phyloP scores from a whole-genome alignment of 257 asterid genomes.

The Hygrophila difformis region DNA sequence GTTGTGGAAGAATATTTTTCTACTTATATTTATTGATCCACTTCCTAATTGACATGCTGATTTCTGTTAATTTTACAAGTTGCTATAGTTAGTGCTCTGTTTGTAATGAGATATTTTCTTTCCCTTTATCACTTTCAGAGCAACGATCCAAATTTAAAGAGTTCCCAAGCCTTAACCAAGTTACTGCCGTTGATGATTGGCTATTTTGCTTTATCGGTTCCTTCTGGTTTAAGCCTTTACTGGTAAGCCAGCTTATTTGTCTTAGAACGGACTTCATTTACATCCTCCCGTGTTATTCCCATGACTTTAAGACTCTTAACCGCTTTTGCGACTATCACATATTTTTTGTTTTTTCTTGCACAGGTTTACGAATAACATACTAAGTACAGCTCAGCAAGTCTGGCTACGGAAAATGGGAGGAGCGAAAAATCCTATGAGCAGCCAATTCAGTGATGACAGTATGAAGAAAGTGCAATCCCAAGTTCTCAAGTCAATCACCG shows the following conservation, averaged over 20 bases:
- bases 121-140: conserved; percentile 41
- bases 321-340: not conserved
- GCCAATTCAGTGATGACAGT: conserved; percentile 35
- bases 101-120: not conserved
- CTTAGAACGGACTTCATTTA: not conserved
- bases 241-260: conserved; percentile 46
- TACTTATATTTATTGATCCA: not conserved
- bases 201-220: conserved; percentile 88
- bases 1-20: conserved; percentile 3
- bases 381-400: conserved; percentile 83
- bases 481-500: conserved; percentile 35
- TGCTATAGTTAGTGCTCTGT: conserved; percentile 6
- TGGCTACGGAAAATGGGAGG: conserved; percentile 94
- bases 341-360: conserved; percentile 12
- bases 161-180: conserved; percentile 76
- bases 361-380: conserved; percentile 94
- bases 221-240: conserved; percentile 94
- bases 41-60: not conserved
- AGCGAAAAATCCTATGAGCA: conserved; percentile 48
- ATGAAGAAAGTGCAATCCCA: conserved; percentile 38
- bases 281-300: not conserved
- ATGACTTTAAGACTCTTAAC: too few species aligned
- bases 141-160: conserved; percentile 84
- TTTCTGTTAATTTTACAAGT: not conserved
- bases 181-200: conserved; percentile 92